Conservation (phyloP, 108 stramenopile genomes). For the Cyclotella distinguenda region DNA sequence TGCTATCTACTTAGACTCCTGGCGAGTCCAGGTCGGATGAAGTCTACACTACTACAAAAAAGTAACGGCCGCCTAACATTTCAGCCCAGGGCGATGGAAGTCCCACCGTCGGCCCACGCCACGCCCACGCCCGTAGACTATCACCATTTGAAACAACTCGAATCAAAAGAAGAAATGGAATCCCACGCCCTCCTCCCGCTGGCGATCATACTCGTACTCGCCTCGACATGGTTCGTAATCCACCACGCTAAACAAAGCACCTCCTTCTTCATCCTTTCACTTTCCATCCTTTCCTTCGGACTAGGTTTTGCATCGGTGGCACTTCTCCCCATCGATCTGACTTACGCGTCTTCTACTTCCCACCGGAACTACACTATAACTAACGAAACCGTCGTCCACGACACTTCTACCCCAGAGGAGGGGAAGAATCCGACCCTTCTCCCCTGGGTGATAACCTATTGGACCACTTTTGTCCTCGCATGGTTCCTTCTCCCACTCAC, state of each 20-base stretch:
- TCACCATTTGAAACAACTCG: background rate
- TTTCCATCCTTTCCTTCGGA: conserved; percentile 40
- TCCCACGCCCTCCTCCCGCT: conserved; percentile 28
- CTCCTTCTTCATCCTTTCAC: conserved; percentile 19
- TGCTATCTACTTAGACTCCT: no score
- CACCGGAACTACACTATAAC: background rate
- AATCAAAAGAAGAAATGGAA: conserved; percentile 1
- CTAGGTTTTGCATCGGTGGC: conserved; percentile 44
- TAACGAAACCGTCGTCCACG: background rate
- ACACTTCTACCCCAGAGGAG: conserved; percentile 1
- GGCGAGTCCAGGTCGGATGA: no score
- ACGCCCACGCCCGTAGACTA: background rate
- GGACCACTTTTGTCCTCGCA: conserved; percentile 78
- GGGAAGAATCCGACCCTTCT: conserved; percentile 44
- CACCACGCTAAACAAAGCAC: conserved; percentile 50
- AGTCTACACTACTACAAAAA: no score
- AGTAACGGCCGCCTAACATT: no score
- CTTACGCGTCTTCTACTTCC: conserved; percentile 23
- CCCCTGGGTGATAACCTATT: conserved; percentile 60
- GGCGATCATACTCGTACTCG: conserved; percentile 31
- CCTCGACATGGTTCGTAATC: conserved; percentile 43
- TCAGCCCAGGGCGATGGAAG: no score
- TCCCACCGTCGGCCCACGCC: no score
- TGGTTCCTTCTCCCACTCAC: conserved; percentile 73
- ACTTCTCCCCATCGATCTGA: conserved; percentile 58